Percentiles rank a stretch among this genome's conserved stretches.
Evolutionary conservation across 805 yeast genomes (phyloP).

Genomic region (Kregervanrija pseudodelftensis): DNA sequence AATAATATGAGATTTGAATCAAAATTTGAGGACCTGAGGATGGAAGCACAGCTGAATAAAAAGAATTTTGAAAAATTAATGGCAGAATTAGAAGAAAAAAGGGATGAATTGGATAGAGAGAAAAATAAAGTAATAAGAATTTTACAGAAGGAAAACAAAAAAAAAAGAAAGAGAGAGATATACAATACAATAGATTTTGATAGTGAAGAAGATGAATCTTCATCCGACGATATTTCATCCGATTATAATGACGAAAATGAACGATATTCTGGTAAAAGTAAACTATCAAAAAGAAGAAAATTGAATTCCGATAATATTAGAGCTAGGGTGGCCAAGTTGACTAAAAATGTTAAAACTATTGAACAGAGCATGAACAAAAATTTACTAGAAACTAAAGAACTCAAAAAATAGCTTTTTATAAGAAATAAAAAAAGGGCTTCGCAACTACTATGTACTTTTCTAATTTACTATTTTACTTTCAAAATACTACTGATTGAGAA

Average conservation of each 20-base stretch:
- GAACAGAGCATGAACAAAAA: too few species aligned
- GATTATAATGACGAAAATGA: neutral
- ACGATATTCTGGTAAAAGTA: too few species aligned
- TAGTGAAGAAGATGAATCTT: neutral
- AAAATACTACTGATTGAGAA: too few species aligned
- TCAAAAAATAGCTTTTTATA: too few species aligned
- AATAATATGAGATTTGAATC: constrained; percentile 61
- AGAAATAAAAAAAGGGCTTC: too few species aligned
- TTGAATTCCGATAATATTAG: too few species aligned
- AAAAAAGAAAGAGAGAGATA: constrained; percentile 6
- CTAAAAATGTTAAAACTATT: too few species aligned
- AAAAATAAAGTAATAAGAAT: constrained; percentile 19
- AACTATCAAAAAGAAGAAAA: too few species aligned
- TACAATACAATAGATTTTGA: neutral
- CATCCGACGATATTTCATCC: neutral
- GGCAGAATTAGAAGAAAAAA: constrained; percentile 19
- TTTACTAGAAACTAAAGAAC: too few species aligned
- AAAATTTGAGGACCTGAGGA: constrained; percentile 56
- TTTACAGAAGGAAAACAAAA: constrained; percentile 12
- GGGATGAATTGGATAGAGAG: constrained; percentile 21
- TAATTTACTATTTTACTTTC: too few species aligned
- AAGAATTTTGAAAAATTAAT: constrained; percentile 20
- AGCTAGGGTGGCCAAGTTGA: too few species aligned
- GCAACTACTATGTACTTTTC: too few species aligned
- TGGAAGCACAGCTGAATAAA: constrained; percentile 32